These are phyloP conservation scores for Chaetothyriales sp. DNA, from an alignment of 2,329 filamentous ascomycete genomes.

Conservation along the genomic window DNA sequence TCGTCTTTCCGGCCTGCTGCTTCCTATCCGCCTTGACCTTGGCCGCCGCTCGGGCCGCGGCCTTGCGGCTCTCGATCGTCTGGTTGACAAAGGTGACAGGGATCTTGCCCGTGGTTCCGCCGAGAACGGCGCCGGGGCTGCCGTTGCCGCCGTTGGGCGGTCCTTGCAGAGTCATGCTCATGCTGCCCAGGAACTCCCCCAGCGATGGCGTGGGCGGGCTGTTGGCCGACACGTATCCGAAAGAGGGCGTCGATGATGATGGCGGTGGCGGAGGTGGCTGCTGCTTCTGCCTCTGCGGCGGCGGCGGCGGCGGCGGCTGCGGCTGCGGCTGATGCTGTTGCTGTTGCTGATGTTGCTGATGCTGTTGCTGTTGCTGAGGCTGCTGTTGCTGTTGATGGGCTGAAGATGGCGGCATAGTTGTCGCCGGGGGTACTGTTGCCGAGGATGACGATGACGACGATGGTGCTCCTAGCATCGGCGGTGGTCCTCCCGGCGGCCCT, in stretches of 20 bases:
- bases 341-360: neutral
- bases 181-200: neutral
- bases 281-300: no score
- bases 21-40: neutral
- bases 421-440: no score
- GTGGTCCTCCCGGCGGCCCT: no score
- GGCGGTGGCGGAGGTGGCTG: neutral
- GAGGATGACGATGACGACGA: no score
- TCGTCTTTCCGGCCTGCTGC: neutral
- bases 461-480: no score
- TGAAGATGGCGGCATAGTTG: no score
- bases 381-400: neutral
- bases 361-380: neutral
- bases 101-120: neutral
- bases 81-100: neutral
- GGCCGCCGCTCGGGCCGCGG: neutral
- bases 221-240: neutral
- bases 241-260: neutral
- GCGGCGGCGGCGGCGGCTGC: no score
- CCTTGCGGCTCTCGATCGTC: neutral
- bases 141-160: no score
- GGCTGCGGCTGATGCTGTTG: neutral
- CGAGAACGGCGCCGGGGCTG: no score
- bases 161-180: neutral
- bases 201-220: neutral